phyloP scores from a whole-genome alignment of 2,329 filamentous ascomycete genomes.

The Arthrobotrys musiformis region DNA sequence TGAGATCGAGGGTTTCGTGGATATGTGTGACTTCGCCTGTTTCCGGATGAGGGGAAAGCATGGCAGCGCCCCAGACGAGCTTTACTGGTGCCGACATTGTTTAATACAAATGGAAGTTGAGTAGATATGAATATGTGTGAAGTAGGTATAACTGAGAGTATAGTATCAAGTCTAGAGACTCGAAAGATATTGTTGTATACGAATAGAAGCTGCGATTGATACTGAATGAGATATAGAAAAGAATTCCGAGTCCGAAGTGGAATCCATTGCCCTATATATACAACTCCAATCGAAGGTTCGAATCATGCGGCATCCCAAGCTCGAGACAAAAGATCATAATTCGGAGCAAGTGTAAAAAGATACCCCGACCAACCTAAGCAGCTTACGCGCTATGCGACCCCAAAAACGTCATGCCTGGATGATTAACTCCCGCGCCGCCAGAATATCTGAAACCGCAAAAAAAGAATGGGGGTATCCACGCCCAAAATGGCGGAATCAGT shows the following conservation, averaged over 20 bases:
- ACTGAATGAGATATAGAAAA: neutral
- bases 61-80: constrained; percentile 35
- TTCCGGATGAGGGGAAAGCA: constrained; percentile 40
- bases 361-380: too few species aligned
- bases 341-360: neutral
- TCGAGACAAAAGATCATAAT: too few species aligned
- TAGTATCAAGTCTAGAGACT: neutral
- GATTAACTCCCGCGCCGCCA: neutral
- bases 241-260: neutral
- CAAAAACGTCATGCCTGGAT: neutral
- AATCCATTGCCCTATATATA: constrained; percentile 12
- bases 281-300: too few species aligned
- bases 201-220: neutral
- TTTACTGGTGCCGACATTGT: constrained; percentile 21
- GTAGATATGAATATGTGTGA: too few species aligned
- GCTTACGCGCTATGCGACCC: neutral
- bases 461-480: neutral
- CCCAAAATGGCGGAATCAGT: neutral
- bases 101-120: neutral
- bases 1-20: constrained; percentile 23
- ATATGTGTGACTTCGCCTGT: constrained; percentile 34
- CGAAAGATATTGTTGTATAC: neutral
- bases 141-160: too few species aligned
- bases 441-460: neutral
- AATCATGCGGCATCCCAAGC: too few species aligned